Base-by-base conservation (phyloP, 2,329 filamentous ascomycete species). In the Cladosporium sp. region DNA sequence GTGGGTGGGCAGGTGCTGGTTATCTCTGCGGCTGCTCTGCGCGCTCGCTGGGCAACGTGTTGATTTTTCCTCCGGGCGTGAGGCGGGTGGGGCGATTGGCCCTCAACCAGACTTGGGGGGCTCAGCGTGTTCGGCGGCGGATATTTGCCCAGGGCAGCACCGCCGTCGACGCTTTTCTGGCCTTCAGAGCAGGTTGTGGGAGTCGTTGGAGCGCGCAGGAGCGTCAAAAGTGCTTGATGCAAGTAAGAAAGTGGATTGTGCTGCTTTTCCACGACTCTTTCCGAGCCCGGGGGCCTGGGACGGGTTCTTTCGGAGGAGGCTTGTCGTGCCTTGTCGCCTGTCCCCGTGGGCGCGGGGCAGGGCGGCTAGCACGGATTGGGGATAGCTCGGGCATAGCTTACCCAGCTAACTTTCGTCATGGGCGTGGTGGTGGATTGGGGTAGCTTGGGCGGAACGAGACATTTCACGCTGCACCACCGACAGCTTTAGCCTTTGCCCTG, bases 381-480 rank as follows among this genome's bases (percentile, higher is more conserved):
- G 40, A 1, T 20, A 7, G 40, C 25, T 17, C 15, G 51, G 39
- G n/a, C 36, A 19, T 28, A 15, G 45, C 28, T 32, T 32, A 5
- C 28, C 28, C 28, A 20, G 24, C 28, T 35, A 53, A 53, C 50
- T 42, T 53, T 53, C 50, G 50, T 53, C 50, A 53, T 53, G 50
- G 36, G 37, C 22, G 20, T 48, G 45, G 45, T n/a, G n/a, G n/a
- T n/a, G 15, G n/a, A 47, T 22, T 52, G 49, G 36, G 35, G 25
- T 28, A 52, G 49, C 49, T 52, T 44, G 37, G 39, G 39, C 51
- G 37, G 51, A 40, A 54, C 51, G 51, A 44, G 51, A 54, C 51
- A 54, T 24, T 52, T 28, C 37, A 40, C 37, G 34, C 24, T 24
- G 49, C 35, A 19, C 28, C 28, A 32, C 28, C 39, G 39, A 42